Evolutionary conservation across 2,329 filamentous ascomycete genomes (phyloP).

Genomic region (Ramularia endophylla): DNA sequence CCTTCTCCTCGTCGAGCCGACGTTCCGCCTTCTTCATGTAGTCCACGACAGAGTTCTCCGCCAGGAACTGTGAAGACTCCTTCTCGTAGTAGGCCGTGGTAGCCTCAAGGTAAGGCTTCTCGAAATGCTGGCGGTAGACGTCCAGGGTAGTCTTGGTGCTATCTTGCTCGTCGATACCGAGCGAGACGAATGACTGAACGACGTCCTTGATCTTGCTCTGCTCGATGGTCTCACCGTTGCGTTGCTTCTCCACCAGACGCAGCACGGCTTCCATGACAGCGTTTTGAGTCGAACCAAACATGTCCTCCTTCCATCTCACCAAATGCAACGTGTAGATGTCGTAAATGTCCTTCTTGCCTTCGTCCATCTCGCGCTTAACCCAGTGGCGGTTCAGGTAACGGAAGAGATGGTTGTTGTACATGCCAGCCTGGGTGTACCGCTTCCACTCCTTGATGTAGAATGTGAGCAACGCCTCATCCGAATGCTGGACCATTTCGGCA

Average conservation of each 20-base stretch:
- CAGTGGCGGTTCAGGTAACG: constrained; percentile 95
- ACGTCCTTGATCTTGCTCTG: constrained; percentile 95
- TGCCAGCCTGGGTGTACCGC: constrained; percentile 89
- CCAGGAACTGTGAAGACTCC: constrained; percentile 90
- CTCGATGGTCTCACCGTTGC: constrained; percentile 96
- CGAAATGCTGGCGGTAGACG: constrained; percentile 88
- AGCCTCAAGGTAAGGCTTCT: constrained; percentile 81
- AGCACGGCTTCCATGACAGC: constrained; percentile 95
- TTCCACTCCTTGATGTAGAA: constrained; percentile 98
- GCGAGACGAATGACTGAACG: constrained; percentile 88
- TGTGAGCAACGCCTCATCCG: constrained; percentile 79
- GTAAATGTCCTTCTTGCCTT: constrained; percentile 96
- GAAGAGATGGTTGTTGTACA: constrained; percentile 97
- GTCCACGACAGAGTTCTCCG: constrained; percentile 95
- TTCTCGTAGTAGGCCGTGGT: constrained; percentile 82
- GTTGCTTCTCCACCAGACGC: constrained; percentile 92
- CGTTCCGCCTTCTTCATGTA: constrained; percentile 99
- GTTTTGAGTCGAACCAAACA: constrained; percentile 75
- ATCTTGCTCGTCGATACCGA: constrained; percentile 90
- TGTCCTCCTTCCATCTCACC: constrained; percentile 88
- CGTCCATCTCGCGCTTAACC: constrained; percentile 98
- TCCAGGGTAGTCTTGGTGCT: constrained; percentile 91
- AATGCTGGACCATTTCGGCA: constrained; percentile 67
- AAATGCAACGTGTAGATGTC: constrained; percentile 97
- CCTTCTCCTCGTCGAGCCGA: constrained; percentile 85